Base-by-base conservation (phyloP, 1,139 yeast genomes). In the Yamadazyma triangularis region DNA sequence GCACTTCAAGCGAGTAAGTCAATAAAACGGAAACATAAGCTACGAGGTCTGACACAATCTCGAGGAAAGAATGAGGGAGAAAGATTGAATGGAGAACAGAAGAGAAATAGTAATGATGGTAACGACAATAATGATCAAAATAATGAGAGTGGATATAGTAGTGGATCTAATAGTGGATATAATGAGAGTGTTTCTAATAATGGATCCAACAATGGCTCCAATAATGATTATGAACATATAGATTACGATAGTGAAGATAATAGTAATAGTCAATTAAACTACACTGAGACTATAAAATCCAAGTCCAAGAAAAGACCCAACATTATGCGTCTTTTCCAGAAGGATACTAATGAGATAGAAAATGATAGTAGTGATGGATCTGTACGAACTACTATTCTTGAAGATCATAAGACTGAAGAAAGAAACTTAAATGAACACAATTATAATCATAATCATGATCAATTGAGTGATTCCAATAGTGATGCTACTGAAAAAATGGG, bases 401-500 rank as follows among this genome's bases (percentile, higher is more conserved):
- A 29, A 13, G 26, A 23, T 7, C 10, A 16, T 13, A 11, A 6
- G 6, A 18, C 6, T 18, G 20, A 7, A 7, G 13, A 20, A 14
- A 5, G 7, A 14, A 10, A 19, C 8, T n/a, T n/a, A n/a, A n/a
- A 23, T 15, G 13, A 20, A n/a, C 24, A 11, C n/a, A 19, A 16
- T 14, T 28, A 24, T 9, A 24, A 15, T 8, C 19, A 24, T 19
- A 9, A 22, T 21, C 11, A 14, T 13, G 16, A 16, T 14, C 25
- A 25, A 23, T 18, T 28, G 25, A 5, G 37, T 26, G 9, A 12
- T 23, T 16, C 35, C 13, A 37, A 45, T n/a, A 63, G 58, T 32
- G 56, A 62, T 37, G 64, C 56, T 31, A 14, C 21, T 5, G 32
- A 20, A 11, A 8, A 9, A 4, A n/a, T 5, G 8, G 15, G 23